Conservation (phyloP, 208 protist genomes). For the Crithidia brevicula region DNA sequence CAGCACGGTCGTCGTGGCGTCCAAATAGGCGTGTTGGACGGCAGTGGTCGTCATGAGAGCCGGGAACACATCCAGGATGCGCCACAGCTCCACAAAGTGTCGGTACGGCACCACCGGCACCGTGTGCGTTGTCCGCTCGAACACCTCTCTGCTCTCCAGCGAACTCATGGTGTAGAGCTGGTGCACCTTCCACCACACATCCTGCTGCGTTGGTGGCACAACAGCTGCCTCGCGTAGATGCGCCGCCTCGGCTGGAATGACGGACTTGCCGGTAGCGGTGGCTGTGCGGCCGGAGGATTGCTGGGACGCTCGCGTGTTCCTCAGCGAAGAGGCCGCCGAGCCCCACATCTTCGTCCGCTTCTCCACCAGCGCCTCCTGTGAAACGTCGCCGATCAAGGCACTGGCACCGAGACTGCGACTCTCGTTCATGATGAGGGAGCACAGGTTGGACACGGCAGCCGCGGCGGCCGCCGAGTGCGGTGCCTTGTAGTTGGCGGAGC, state of each 20-base stretch:
- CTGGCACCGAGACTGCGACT: conserved; percentile 3
- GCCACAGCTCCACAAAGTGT: conserved; percentile 57
- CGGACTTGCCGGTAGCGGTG: no score
- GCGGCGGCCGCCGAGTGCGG: conserved; percentile 32
- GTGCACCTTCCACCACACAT: conserved; percentile 42
- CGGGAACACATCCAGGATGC: conserved; percentile 71
- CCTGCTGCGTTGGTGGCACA: conserved; percentile 26
- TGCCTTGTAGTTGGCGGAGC: conserved; percentile 29
- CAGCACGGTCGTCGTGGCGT: conserved; percentile 53
- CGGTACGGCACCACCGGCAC: conserved; percentile 42
- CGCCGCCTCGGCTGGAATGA: conserved; percentile 2
- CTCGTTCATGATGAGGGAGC: conserved; percentile 6
- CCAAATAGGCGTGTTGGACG: conserved; percentile 56
- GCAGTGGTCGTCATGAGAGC: conserved; percentile 46
- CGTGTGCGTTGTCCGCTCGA: conserved; percentile 20
- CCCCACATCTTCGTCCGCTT: neutral
- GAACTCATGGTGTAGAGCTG: conserved; percentile 36
- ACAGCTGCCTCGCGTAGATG: neutral
- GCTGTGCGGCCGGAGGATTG: no score
- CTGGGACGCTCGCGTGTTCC: neutral
- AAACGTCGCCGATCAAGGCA: neutral
- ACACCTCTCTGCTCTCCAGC: conserved; percentile 28
- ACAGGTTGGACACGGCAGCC: conserved; percentile 16
- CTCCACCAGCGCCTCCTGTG: neutral
- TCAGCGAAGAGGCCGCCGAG: neutral